Evolutionary conservation across 2,329 filamentous ascomycete species (phyloP), one percentile per base, ranked within the genome.

Genomic region (Colletotrichum karsti): DNA sequence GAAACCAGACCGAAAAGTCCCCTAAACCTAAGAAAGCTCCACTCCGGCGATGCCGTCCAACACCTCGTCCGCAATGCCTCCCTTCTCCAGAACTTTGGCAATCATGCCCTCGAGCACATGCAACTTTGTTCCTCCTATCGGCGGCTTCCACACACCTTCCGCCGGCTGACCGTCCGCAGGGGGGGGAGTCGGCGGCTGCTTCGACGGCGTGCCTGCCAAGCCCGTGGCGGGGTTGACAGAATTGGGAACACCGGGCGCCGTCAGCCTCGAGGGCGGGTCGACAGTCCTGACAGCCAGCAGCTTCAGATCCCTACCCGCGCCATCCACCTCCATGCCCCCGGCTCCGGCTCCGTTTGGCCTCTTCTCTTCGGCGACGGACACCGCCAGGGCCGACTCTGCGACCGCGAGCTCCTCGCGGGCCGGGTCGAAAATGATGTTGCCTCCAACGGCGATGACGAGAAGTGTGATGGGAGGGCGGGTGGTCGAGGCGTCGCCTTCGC

Each of bases 391-490:
- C 12, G 91, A 90, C 75, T 98, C 95, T 1, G 96, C 96, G 4
- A 98, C 95, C 2, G 94, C 93, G 15, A 99, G 90, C 79, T 99
- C 96, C 78, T 98, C 95, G 72, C 91, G 91, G 58, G 90, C 92
- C 0, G 96, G 95, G 78, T 99, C 96, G 81, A 98, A 98, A 71
- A 99, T 92, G 80, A 97, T 91, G 77, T 96, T 98, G 67, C 92
- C 86, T 65, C 92, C 93, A 1, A 97, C 91, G 3, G 92, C 90
- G 79, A 97, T 92, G 63, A 98, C 94, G 10, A 99, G 91, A 20
- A 99, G 87, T 4, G 95, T 98, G 63, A 99, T 88, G 0, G 96
- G 94, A 5, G 96, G 96, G 54, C 91, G 88, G 10, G 83, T 77
- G 0, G 74, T 74, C 5, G 67, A 44, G 18, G 72, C 74, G 58